Percentiles rank a stretch among this genome's conserved stretches.
Conservation (phyloP, 805 yeast species). For the Pichia kluyveri region DNA sequence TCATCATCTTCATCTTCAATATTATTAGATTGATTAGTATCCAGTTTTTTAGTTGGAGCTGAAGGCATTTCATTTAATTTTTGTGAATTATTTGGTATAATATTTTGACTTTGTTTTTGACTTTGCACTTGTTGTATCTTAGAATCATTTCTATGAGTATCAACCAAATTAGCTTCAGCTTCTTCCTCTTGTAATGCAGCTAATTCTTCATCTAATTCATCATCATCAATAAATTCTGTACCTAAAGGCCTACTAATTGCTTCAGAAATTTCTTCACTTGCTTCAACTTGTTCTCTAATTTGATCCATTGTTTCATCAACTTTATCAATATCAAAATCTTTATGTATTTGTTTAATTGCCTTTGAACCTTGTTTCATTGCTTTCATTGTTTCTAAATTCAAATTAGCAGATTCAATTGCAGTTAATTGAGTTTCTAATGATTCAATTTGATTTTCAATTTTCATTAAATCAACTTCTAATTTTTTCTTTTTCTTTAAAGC, state of each 20-base stretch:
- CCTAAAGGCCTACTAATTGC: slow-evolving; percentile 94
- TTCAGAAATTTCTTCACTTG: slow-evolving; percentile 90
- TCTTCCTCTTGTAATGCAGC: slow-evolving; percentile 81
- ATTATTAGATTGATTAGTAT: slow-evolving; percentile 36
- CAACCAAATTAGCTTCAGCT: slow-evolving; percentile 30
- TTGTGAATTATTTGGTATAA: slow-evolving; percentile 5
- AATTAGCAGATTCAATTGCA: slow-evolving; percentile 89
- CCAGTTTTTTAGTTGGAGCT: slow-evolving; percentile 35
- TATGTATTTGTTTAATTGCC: slow-evolving; percentile 95
- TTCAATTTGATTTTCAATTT: slow-evolving; percentile 80
- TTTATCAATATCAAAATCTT: slow-evolving; percentile 89
- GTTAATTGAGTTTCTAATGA: slow-evolving; percentile 82
- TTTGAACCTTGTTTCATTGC: slow-evolving; percentile 97
- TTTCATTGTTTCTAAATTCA: slow-evolving; percentile 96
- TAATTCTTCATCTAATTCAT: slow-evolving; percentile 89
- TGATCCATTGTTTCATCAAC: slow-evolving; percentile 98
- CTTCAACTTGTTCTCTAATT: slow-evolving; percentile 91
- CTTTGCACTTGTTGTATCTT: slow-evolving; percentile 7
- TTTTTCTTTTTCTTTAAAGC: slow-evolving; percentile 86
- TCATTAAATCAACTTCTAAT: slow-evolving; percentile 65
- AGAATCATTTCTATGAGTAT: slow-evolving; percentile 4
- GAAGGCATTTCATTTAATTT: slow-evolving; percentile 33
- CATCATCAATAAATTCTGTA: slow-evolving; percentile 72
- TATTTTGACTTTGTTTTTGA: slow-evolving; percentile 2
- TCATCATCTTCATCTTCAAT: slow-evolving; percentile 65